A percentile compares a stretch with the other conserved stretches of the same genome.
Conservation (phyloP, 2,329 filamentous ascomycete species). For the Fusarium sp. region DNA sequence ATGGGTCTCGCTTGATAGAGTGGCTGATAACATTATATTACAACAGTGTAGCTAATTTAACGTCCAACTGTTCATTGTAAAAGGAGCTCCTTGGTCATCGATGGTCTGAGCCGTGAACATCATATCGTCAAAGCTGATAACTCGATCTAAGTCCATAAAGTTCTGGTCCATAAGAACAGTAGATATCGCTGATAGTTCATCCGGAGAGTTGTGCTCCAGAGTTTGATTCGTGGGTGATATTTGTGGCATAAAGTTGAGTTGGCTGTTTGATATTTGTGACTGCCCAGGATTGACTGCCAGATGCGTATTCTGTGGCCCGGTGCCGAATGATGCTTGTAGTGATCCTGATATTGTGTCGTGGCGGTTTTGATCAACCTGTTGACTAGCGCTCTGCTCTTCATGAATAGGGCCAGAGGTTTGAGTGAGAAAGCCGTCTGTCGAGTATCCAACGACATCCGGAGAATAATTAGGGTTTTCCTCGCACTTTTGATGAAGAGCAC, state of each 20-base stretch:
- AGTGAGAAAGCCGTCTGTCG: conserved; percentile 16
- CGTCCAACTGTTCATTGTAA: conserved; percentile 27
- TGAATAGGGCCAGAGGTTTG: neutral
- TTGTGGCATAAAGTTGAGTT: conserved; percentile 25
- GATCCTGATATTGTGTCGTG: accelerated
- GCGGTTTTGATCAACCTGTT: accelerated
- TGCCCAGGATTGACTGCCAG: neutral
- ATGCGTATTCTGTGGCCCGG: neutral
- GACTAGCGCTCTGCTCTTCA: accelerated
- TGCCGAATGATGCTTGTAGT: neutral
- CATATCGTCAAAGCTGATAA: conserved; percentile 57
- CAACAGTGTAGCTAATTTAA: neutral
- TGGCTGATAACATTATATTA: neutral
- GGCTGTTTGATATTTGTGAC: neutral
- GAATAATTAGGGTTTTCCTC: conserved; percentile 8
- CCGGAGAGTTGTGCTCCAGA: conserved; percentile 29
- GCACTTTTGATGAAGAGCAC: conserved; percentile 19
- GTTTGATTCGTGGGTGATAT: conserved; percentile 21
- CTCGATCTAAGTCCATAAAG: conserved; percentile 53
- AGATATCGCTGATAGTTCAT: conserved; percentile 52
- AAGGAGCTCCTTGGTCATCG: conserved; percentile 16
- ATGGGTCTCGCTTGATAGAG: conserved; percentile 25
- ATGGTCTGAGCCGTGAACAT: conserved; percentile 50
- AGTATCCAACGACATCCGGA: conserved; percentile 36
- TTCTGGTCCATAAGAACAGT: conserved; percentile 53